Evolutionary conservation across 768 basidiomycete species (phyloP), one percentile per base, ranked within the genome.

Genomic region (Pleurotus sapidus): DNA sequence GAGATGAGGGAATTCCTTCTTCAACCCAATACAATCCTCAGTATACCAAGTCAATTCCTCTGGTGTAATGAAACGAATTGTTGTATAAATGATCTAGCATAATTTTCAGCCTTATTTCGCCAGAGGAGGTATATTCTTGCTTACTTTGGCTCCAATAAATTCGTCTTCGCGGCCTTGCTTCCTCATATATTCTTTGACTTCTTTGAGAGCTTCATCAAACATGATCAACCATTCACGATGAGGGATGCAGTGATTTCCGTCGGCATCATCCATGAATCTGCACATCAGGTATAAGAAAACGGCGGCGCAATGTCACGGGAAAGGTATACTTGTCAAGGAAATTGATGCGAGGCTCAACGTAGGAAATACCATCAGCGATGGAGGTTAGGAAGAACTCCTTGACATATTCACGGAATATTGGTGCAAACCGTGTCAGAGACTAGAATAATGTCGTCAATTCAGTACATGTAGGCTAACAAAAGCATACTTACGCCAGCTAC

Each of bases 51-150:
- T 79, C 12, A 92, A 65, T 57, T 83, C 81, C 46, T 86, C 82
- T 6, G 74, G 69, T 1, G 79, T 74, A 47, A 86, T 74, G 59
- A 77, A 71, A 23, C 86, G 80, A 45, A 89, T 63, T 0, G 87
- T 86, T 3, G 81, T 76, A 63, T 91, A 91, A 56, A 92, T 91
- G 46, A 92, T 81, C 87, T 91, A n/a, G n/a, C n/a, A n/a, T n/a
- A n/a, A n/a, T n/a, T n/a, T n/a, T n/a, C n/a, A n/a, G n/a, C n/a
- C n/a, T n/a, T n/a, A n/a, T n/a, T n/a, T n/a, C n/a, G n/a, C n/a
- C n/a, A n/a, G n/a, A n/a, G n/a, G n/a, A n/a, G n/a, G n/a, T n/a
- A n/a, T n/a, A n/a, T n/a, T n/a, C n/a, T n/a, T n/a, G n/a, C 70
- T 43, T 57, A 88, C 89, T 70, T 75, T 86, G 8, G 84, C 85